These are phyloP conservation scores for Chaetomium olivaceum DNA, from an alignment of 2,329 filamentous ascomycete genomes.

Conservation along the genomic window DNA sequence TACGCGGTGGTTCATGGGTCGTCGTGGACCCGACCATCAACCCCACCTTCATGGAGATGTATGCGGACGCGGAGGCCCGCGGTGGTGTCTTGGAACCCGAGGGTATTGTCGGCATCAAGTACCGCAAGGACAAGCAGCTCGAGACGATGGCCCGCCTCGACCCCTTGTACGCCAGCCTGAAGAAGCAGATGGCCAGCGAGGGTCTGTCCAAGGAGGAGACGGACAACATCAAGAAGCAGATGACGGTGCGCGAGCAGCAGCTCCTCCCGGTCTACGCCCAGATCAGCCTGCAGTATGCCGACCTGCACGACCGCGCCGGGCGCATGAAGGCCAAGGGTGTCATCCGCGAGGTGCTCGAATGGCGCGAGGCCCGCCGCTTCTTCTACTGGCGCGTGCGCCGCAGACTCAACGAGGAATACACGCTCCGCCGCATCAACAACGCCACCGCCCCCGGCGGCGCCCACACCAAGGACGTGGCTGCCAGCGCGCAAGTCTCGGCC, in stretches of 20 bases:
- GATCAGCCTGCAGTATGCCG: slow-evolving; percentile 94
- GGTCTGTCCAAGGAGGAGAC: slow-evolving; percentile 72
- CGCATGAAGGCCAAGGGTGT: slow-evolving; percentile 98
- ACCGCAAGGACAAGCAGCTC: slow-evolving; percentile 94
- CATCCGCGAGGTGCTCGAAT: slow-evolving; percentile 80
- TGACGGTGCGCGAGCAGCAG: slow-evolving; percentile 81
- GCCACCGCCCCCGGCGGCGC: slow-evolving; percentile 42
- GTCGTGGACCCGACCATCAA: slow-evolving; percentile 99
- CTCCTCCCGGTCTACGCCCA: slow-evolving; percentile 92
- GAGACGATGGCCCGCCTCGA: slow-evolving; percentile 97
- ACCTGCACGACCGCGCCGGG: slow-evolving; percentile 93
- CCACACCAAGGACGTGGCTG: slow-evolving; percentile 39
- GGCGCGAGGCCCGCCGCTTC: slow-evolving; percentile 89
- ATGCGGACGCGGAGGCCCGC: slow-evolving; percentile 90
- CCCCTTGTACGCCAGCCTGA: slow-evolving; percentile 76
- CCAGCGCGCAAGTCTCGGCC: slow-evolving; percentile 42
- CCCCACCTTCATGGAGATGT: slow-evolving; percentile 97
- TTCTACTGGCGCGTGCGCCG: slow-evolving; percentile 99
- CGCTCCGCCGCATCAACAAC: slow-evolving; percentile 80
- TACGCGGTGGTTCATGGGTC: slow-evolving; percentile 98
- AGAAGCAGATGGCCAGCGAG: slow-evolving; percentile 68
- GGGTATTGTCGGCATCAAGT: slow-evolving; percentile 98
- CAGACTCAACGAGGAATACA: slow-evolving; percentile 94
- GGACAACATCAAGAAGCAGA: slow-evolving; percentile 77
- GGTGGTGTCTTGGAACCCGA: slow-evolving; percentile 98